Conservation (phyloP, 345 rosid species). For the Hibiscus syriacus region DNA sequence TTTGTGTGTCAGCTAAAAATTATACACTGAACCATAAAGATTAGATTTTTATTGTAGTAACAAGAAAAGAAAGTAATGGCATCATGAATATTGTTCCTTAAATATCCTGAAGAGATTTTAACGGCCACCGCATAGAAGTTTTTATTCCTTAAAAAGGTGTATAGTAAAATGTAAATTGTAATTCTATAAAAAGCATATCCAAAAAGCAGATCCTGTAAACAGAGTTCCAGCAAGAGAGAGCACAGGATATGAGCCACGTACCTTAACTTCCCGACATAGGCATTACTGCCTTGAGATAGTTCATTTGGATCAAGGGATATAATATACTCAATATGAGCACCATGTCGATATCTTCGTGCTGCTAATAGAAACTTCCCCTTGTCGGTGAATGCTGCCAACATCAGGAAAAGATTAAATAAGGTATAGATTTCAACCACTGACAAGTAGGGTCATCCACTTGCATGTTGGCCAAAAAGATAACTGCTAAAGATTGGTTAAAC, state of each 20-base stretch:
- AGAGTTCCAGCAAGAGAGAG: neutral
- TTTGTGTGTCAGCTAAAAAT: neutral
- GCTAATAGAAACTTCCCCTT: constrained; percentile 93
- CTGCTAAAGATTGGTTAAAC: neutral
- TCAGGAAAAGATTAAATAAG: constrained; percentile 1
- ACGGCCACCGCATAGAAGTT: neutral
- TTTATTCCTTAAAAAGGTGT: too few species aligned
- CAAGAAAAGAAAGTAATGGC: neutral
- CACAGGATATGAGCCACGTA: constrained; percentile 16
- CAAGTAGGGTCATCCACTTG: neutral
- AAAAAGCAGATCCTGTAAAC: neutral
- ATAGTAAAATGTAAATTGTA: too few species aligned
- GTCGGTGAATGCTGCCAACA: constrained; percentile 55
- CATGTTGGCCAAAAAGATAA: neutral
- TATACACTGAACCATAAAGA: neutral
- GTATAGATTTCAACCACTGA: neutral
- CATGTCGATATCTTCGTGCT: constrained; percentile 70
- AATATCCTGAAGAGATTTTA: too few species aligned
- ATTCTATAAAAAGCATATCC: neutral
- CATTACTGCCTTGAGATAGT: constrained; percentile 88
- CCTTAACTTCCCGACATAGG: constrained; percentile 93
- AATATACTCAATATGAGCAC: constrained; percentile 76
- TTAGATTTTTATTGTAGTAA: neutral
- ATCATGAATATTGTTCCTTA: neutral
- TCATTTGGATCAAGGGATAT: constrained; percentile 85